These are phyloP conservation scores for Vitis cinerea DNA, from an alignment of 164 flowering plant species.

Conservation along the genomic window DNA sequence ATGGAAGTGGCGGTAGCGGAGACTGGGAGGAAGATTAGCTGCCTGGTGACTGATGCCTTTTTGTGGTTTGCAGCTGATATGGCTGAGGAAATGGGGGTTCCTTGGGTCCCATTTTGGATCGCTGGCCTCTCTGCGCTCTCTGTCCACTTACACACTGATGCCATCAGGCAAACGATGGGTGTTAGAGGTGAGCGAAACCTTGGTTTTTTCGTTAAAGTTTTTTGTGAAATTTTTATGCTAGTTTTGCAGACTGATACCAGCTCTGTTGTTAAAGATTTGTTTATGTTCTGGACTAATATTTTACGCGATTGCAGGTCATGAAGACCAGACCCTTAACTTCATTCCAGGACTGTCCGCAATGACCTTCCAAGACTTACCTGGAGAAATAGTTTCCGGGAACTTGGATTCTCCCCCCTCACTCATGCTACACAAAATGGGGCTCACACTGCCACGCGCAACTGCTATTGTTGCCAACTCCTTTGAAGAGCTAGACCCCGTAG, in stretches of 20 bases:
- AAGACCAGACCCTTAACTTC: conserved; percentile 1
- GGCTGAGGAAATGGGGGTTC: conserved; percentile 21
- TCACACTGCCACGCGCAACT: not conserved
- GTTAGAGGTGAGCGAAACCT: no score
- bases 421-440: not conserved
- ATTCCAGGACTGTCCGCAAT: conserved; percentile 17
- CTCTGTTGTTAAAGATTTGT: no score
- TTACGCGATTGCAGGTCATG: no score
- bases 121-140: conserved; percentile 19
- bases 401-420: not conserved
- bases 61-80: conserved; percentile 22
- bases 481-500: not conserved
- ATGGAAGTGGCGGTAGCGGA: conserved; percentile 23
- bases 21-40: conserved; percentile 8
- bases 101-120: conserved; percentile 32
- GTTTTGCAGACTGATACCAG: no score
- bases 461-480: not conserved
- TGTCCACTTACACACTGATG: conserved; percentile 26
- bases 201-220: no score
- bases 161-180: not conserved
- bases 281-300: no score
- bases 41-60: conserved; percentile 24
- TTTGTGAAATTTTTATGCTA: no score
- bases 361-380: conserved; percentile 12
- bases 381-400: conserved; percentile 13